These are phyloP conservation scores for Mortierella sp. DNA, from an alignment of 371 early-diverging fungal genomes.

Conservation along the genomic window DNA sequence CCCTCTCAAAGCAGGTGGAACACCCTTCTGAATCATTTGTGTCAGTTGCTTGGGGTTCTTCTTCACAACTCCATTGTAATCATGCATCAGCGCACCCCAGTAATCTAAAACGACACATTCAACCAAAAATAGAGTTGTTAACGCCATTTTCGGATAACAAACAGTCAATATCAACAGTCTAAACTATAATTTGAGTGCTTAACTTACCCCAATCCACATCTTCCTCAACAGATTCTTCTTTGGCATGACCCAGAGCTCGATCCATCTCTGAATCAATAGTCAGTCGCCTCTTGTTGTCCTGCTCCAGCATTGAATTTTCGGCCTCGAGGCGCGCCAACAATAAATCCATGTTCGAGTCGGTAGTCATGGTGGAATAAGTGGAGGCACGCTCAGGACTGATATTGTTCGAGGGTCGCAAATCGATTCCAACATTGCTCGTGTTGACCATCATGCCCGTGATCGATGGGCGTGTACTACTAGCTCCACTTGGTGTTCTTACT, in stretches of 20 bases:
- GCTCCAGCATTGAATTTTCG: conserved; percentile 67
- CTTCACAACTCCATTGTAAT: conserved; percentile 84
- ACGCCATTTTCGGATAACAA: background rate
- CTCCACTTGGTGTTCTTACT: conserved; percentile 27
- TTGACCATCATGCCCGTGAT: conserved; percentile 27
- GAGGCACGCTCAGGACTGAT: conserved; percentile 55
- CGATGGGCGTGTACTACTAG: conserved; percentile 29
- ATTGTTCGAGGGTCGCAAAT: conserved; percentile 28
- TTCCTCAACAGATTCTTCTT: conserved; percentile 58
- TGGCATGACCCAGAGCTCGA: conserved; percentile 57
- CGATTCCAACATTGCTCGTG: conserved; percentile 23
- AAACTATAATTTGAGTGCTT: background rate
- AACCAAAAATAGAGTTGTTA: background rate
- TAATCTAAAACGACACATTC: conserved; percentile 73
- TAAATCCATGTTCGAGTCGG: conserved; percentile 64
- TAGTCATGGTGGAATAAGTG: conserved; percentile 53
- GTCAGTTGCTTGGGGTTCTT: conserved; percentile 78
- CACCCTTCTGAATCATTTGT: conserved; percentile 82
- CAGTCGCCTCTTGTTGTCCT: conserved; percentile 63
- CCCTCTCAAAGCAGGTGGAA: conserved; percentile 91
- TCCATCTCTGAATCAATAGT: conserved; percentile 59
- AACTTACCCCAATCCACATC: conserved; percentile 83
- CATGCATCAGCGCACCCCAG: conserved; percentile 91
- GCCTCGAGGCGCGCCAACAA: conserved; percentile 76
- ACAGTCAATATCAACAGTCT: background rate